Base-by-base conservation (phyloP, 2,329 filamentous ascomycete genomes). In the Sclerotinia glacialis region DNA sequence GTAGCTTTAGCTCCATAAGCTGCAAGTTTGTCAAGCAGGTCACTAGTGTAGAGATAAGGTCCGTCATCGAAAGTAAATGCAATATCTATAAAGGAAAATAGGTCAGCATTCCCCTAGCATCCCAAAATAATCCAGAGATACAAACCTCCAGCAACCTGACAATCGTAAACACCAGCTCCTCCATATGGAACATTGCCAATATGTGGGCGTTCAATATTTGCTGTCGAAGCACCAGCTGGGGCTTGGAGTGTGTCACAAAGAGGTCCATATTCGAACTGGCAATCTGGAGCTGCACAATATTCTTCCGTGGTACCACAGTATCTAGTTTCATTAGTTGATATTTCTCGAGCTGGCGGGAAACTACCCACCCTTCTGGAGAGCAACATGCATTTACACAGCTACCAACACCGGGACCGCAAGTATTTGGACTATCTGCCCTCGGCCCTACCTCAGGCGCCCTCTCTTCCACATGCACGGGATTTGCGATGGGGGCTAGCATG, bases 1-100 rank as follows among this genome's bases (percentile, higher is more conserved):
- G 88, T 90, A 1, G 86, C 88, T 70, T 85, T 87, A 18, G 85
- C 86, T 37, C 82, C 78, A 73, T 88, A 87, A 34, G 78, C 79
- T 67, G 82, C 80, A 55, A 90, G 80, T 64, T 88, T 79, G 72
- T 89, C 84, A 16, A 90, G 46, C 26, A 67, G 65, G n/a, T 67
- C 65, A 44, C 56, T 80, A 1, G 87, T 90, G 75, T 86, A 88
- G 40, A 80, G 75, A 69, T 83, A 84, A n/a, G 87, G 87, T 3
- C 87, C 87, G 72, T 90, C 88, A 71, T 90, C 87, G 71, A 84
- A 90, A 0, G 87, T 90, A 66, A 90, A 76, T 26, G 87, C 87
- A 69, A 90, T 81, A 9, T 84, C 84, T 67, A n/a, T 11, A 1
- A 28, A 16, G 8, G 8, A 46, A 34, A 8, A 40, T 14, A 37